Base-by-base conservation (phyloP, 441 rosid genomes). In the Theobroma grandiflorum region DNA sequence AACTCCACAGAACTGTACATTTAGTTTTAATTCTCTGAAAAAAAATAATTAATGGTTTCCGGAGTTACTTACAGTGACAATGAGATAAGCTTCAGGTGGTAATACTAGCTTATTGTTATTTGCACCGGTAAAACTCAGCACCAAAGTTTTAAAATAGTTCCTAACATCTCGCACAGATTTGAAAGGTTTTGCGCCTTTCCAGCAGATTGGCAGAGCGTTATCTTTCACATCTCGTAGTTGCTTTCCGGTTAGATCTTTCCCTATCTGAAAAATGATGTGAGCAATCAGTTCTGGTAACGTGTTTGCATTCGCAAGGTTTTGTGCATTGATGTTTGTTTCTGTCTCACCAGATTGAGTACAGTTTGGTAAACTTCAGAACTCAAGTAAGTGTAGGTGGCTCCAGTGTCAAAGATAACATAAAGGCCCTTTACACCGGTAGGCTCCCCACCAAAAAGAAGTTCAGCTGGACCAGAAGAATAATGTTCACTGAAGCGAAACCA, bases 341-440 rank as follows among this genome's bases (percentile, higher is more conserved):
- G 42, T 63, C 86, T 85, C 42, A 92, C 94, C 88, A 88, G 86
- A 84, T 86, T 76, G 18, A 91, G 81, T 38, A 84, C 15, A 1
- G 87, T 49, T 69, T 83, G 64, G 82, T 92, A 91, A 50, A 85
- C 89, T 61, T 82, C 64, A 14, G 87, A 82, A 43, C 53, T 86
- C 65, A 91, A 86, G 84, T 92, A 90, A 20, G 92, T 82, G 79
- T 89, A 92, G 0, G 93, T 86, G 86, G 91, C 82, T 61, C 94
- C 96, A 45, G 92, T 88, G 82, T 92, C 94, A 76, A 92, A 92
- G 76, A 90, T 72, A 22, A 88, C 68, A 61, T 84, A 37, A 57
- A 91, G 84, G 77, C 81, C 92, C 79, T 87, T 92, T 12, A 87
- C 77, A 72, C 90, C 89, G 2, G 89, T 85, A 67, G 87, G 61